Evolutionary conservation across 768 basidiomycete species (phyloP), one percentile per base, ranked within the genome.

Genomic region (Auriscalpium vulgare): DNA sequence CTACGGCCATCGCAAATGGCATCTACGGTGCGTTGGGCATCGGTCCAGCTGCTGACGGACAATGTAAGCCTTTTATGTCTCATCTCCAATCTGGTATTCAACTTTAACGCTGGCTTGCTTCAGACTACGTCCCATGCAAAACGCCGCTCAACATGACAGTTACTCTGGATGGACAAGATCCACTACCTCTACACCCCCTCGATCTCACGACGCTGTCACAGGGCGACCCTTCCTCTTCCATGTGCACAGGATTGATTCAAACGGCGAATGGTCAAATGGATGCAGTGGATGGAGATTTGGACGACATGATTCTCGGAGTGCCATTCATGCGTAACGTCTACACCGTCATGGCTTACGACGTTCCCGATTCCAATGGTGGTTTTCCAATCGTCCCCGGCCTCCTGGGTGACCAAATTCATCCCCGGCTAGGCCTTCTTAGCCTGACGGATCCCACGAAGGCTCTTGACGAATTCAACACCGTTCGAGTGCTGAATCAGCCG

Each of bases 261-360:
- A 66, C 80, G 23, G 77, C 75, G 14, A 76, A 79, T 44, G 57
- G 68, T 10, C 61, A 69, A 13, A 75, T 87, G 47, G 61, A 68
- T 10, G 65, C 62, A 2, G 60, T 74, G 0, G 55, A 61, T 14
- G 67, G 72, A 4, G 62, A 58, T 13, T 70, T 81, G 16, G 83
- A 79, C 1, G 88, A 91, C 67, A 83, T 91, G 71, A 74, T 91
- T 56, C 81, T 91, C 40, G 89, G 88, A 43, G 85, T 88, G 0
- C 83, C 88, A 0, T 91, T 91, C 66, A 71, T 91, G 63, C 77
- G 87, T 10, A 90, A 84, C 63, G 77, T 81, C 4, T 91, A 92
- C 65, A 84, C 81, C 11, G 87, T 92, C 59, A 79, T 90, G 78
- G 84, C 83, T 1, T 88, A 85, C 65, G 73, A 78, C 47, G 56